Evolutionary conservation across 1,284 basidiomycete genomes (phyloP).

Genomic region (Fistulina hepatica): DNA sequence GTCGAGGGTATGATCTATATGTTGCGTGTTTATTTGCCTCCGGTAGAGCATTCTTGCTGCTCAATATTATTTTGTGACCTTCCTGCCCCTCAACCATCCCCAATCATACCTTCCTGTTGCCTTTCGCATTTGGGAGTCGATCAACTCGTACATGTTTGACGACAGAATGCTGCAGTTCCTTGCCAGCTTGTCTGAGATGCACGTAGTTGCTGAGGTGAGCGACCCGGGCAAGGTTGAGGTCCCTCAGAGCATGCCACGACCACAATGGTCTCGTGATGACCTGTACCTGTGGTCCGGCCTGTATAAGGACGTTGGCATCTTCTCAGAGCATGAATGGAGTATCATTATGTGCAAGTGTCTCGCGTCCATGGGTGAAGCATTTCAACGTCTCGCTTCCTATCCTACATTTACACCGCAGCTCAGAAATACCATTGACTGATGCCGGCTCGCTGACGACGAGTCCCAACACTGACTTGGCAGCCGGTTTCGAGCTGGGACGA

Average conservation of each 20-base stretch:
- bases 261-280: slow-evolving; percentile 38
- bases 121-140: slow-evolving; percentile 72
- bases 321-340: slow-evolving; percentile 79
- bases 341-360: slow-evolving; percentile 89
- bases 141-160: slow-evolving; percentile 79
- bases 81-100: slow-evolving; percentile 69
- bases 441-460: slow-evolving; percentile 62
- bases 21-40: too few relatives aligned
- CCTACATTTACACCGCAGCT: slow-evolving; percentile 8
- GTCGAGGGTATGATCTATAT: neutral
- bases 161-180: slow-evolving; percentile 72
- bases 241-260: slow-evolving; percentile 54
- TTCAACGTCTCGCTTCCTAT: slow-evolving; percentile 6
- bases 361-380: slow-evolving; percentile 66
- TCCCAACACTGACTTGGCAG: slow-evolving; percentile 54
- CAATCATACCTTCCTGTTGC: slow-evolving; percentile 74
- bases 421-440: slow-evolving; percentile 65
- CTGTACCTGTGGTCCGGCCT: slow-evolving; percentile 52
- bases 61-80: slow-evolving; percentile 74
- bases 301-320: slow-evolving; percentile 77
- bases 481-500: slow-evolving; percentile 54
- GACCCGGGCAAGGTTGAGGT: slow-evolving; percentile 59
- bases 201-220: slow-evolving; percentile 62
- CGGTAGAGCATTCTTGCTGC: slow-evolving; percentile 71
- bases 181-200: slow-evolving; percentile 59